A percentile compares a stretch with the other conserved stretches of the same genome.
Conservation (phyloP, 1,284 basidiomycete species). For the Pseudozyma sp. region DNA sequence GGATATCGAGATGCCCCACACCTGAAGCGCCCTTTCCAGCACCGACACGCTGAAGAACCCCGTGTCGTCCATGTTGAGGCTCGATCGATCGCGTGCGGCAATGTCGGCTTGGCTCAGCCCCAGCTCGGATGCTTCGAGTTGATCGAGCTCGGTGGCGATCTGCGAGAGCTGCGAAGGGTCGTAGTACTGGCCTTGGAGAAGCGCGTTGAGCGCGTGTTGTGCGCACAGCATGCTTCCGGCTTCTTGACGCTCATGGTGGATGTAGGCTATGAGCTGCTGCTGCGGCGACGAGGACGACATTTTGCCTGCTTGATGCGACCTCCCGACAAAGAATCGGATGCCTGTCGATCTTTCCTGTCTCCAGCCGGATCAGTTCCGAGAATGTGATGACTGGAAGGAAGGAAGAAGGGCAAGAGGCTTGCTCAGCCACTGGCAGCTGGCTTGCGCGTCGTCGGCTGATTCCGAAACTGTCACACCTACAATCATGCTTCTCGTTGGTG, state of each 20-base stretch:
- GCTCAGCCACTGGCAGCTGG: not conserved
- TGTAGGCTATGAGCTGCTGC: slow-evolving; percentile 55
- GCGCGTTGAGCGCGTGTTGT: slow-evolving; percentile 64
- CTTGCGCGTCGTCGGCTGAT: not conserved
- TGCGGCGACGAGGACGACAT: slow-evolving; percentile 48
- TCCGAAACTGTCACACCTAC: slow-evolving; percentile 2
- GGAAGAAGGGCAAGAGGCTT: not conserved
- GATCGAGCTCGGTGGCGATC: slow-evolving; percentile 54
- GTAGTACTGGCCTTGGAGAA: slow-evolving; percentile 64
- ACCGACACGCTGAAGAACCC: slow-evolving; percentile 65
- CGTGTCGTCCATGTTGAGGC: slow-evolving; percentile 65
- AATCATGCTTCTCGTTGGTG: slow-evolving; percentile 7
- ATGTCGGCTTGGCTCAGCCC: slow-evolving; percentile 43
- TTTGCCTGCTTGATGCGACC: not conserved
- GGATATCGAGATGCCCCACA: slow-evolving; percentile 46
- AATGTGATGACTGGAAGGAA: not conserved
- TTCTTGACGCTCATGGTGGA: slow-evolving; percentile 63
- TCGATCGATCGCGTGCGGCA: slow-evolving; percentile 31
- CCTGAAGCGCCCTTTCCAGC: slow-evolving; percentile 59
- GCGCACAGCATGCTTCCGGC: slow-evolving; percentile 67
- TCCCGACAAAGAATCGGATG: no score
- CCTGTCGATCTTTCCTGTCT: no score
- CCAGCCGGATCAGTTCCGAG: no score
- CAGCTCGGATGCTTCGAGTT: slow-evolving; percentile 50
- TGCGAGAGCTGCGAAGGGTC: slow-evolving; percentile 63